Evolutionary conservation across 208 protist genomes (phyloP).

Genomic region (Acanthamoeba divionensis): DNA sequence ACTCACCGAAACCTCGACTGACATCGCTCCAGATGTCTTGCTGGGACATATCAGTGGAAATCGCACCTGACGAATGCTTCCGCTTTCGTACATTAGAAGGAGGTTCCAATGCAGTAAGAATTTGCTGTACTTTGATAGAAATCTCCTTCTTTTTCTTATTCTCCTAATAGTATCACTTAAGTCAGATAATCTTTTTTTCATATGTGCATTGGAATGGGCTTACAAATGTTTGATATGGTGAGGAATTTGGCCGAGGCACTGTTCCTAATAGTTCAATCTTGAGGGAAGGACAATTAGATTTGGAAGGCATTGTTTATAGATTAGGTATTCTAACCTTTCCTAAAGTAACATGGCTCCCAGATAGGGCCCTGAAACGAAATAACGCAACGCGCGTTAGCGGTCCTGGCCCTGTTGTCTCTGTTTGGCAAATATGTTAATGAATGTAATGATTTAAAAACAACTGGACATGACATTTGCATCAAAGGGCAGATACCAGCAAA

Average conservation of each 20-base stretch:
- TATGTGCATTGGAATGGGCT: background rate
- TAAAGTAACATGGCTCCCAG: slow-evolving; percentile 6
- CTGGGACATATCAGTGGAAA: too few species aligned
- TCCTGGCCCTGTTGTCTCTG: background rate
- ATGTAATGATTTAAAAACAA: background rate
- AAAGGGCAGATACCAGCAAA: background rate
- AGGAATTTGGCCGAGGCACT: background rate
- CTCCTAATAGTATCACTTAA: background rate
- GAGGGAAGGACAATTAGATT: too few species aligned
- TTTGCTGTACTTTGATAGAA: background rate
- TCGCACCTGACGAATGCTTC: too few species aligned
- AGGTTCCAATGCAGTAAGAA: too few species aligned
- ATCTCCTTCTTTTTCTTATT: background rate
- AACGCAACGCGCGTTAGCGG: slow-evolving; percentile 5
- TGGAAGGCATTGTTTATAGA: too few species aligned
- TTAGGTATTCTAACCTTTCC: too few species aligned
- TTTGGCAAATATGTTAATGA: background rate
- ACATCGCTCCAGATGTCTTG: too few species aligned
- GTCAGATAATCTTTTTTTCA: background rate
- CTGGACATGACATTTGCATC: background rate
- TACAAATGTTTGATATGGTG: background rate
- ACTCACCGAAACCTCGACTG: too few species aligned
- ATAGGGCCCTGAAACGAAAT: slow-evolving; percentile 29
- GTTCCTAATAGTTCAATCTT: slow-evolving; percentile 8
- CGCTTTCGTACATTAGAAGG: too few species aligned